Evolutionary conservation across 352 stramenopile species (phyloP).

Genomic region (Blastocystis hominis): DNA sequence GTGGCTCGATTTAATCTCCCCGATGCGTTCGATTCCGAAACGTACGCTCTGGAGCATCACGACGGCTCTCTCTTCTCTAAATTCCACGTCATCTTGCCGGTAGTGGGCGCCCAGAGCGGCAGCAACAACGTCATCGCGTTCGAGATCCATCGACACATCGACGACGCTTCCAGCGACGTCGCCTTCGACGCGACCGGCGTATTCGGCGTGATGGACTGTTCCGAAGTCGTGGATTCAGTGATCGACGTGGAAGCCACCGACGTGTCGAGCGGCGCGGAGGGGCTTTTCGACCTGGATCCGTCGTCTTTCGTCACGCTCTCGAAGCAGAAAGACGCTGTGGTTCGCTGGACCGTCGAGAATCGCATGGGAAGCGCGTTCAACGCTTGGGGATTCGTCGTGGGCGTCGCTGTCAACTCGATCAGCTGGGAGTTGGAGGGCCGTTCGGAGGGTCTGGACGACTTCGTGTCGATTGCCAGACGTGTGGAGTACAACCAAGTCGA

Average conservation of each 20-base stretch:
- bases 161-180: neutral
- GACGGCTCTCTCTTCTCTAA: neutral
- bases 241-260: neutral
- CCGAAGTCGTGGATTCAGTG: neutral
- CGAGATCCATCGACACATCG: neutral
- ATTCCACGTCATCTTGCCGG: neutral
- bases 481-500: neutral
- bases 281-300: neutral
- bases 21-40: neutral
- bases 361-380: neutral
- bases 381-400: neutral
- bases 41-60: neutral
- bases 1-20: conserved; percentile 1
- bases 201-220: neutral
- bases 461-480: neutral
- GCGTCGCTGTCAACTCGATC: neutral
- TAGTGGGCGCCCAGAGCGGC: neutral
- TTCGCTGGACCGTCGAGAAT: neutral
- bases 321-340: neutral
- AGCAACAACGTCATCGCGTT: neutral
- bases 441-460: neutral
- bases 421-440: neutral
- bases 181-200: conserved; percentile 6
- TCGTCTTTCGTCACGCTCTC: neutral
- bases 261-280: neutral